Evolutionary conservation across 495 filamentous ascomycete species (phyloP).

Genomic region (Penicillium angulare): DNA sequence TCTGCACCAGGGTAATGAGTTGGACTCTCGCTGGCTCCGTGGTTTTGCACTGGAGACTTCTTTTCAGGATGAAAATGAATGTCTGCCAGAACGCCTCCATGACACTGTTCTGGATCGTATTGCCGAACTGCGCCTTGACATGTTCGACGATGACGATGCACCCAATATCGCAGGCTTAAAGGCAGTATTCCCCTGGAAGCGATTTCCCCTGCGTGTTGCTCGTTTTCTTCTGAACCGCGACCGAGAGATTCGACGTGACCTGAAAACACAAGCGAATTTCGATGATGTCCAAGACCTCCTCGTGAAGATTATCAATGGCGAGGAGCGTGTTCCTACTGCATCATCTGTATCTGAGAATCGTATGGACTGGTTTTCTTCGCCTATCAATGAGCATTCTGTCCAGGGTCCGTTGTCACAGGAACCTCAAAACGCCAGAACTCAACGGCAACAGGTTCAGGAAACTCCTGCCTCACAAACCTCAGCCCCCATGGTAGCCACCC

Average conservation of each 20-base stretch:
- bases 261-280: slow-evolving; percentile 17
- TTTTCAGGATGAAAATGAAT: slow-evolving; percentile 29
- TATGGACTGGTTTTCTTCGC: too few species aligned
- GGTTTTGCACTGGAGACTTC: slow-evolving; percentile 29
- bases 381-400: not conserved
- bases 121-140: slow-evolving; percentile 26
- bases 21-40: slow-evolving; percentile 23
- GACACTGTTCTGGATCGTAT: slow-evolving; percentile 32
- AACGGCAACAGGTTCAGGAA: not conserved
- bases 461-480: not conserved
- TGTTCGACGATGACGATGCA: slow-evolving; percentile 20
- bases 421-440: not conserved
- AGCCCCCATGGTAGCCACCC: not conserved
- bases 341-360: not conserved
- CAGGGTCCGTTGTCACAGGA: not conserved
- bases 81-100: slow-evolving; percentile 30
- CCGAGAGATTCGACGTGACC: slow-evolving; percentile 27
- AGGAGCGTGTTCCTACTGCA: not conserved
- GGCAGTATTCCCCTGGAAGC: slow-evolving; percentile 29
- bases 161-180: slow-evolving; percentile 26
- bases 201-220: slow-evolving; percentile 22
- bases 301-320: slow-evolving; percentile 1
- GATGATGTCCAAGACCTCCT: slow-evolving; percentile 22
- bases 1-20: slow-evolving; percentile 13
- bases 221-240: slow-evolving; percentile 35